Base-by-base conservation (phyloP, 306 rosid species). In the Dalbergia oliveri region DNA sequence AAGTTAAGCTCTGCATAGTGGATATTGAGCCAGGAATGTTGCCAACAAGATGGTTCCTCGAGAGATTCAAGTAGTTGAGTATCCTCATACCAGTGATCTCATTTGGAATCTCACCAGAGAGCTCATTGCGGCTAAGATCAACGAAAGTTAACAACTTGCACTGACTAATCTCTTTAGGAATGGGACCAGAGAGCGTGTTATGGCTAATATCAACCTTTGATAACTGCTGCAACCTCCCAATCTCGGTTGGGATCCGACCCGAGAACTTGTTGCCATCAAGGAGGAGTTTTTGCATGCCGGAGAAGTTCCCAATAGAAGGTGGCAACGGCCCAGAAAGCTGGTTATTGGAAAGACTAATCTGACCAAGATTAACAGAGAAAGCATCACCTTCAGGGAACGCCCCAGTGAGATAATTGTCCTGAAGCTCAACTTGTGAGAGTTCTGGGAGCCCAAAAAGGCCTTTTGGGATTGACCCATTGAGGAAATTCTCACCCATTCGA, bases 281-380 rank as follows among this genome's bases (percentile, higher is more conserved):
- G 18, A 91, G 94, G 50, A 95, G 97, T 73, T 95, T 95, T 85
- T 95, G 99, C 79, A 95, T 84, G 58, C 98, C 90, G 11, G 99
- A 87, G 74, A 93, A 95, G 83, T 93, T 90, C 0, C 99, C 99
- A 67, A 95, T 86, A 9, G 91, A 77, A 8, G 98, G 91, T 4
- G 98, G 97, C 69, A 95, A 78, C 0, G 87, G 18, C 35, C 99
- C 98, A 0, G 95, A 84, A 34, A 95, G 97, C 41, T 80, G 66
- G 72, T 95, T 95, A 72, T 90, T 91, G 3, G 98, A 95, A 6
- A 95, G 95, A 81, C 89, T 93, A 64, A 94, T 88, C 84, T 94
- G 97, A 73, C 97, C 99, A 21, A 94, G 92, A 81, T 77, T 86
- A 11, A 0, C 80, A 6, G 99, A 82, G 37, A 91, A 70, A 6